Percentiles rank a stretch among this genome's conserved stretches.
These are phyloP conservation scores for Russula compacta DNA, from an alignment of 768 basidiomycete genomes.

Conservation along the genomic window DNA sequence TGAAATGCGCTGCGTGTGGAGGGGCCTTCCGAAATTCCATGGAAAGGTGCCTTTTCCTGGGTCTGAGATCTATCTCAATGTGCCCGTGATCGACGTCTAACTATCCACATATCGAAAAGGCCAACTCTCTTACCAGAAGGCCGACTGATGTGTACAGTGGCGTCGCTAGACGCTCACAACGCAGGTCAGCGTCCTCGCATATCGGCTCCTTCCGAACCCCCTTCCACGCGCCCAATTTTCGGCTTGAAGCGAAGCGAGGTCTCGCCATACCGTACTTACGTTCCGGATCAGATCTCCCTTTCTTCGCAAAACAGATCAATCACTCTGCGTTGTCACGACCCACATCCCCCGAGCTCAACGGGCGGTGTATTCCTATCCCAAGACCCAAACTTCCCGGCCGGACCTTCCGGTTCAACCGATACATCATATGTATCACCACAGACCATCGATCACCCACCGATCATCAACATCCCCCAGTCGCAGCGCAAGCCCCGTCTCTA, in stretches of 20 bases:
- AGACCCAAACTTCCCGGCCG: not conserved
- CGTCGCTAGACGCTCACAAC: not conserved
- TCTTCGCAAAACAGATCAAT: not conserved
- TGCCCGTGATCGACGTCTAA: slow-evolving; percentile 11
- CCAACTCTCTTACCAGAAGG: not conserved
- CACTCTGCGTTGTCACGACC: not conserved
- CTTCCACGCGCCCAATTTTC: not conserved
- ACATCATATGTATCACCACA: not conserved
- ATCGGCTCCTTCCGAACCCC: not conserved
- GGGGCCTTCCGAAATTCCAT: slow-evolving; percentile 7
- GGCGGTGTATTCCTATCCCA: not conserved
- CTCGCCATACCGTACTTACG: not conserved
- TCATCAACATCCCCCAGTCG: not conserved
- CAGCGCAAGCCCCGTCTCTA: too few relatives aligned
- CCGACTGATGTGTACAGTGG: not conserved
- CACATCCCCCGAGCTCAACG: not conserved
- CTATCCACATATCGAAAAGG: not conserved
- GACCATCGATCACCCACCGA: not conserved
- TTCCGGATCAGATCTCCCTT: not conserved
- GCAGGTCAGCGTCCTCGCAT: slow-evolving; percentile 15
- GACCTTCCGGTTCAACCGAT: not conserved
- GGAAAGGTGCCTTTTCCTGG: slow-evolving; percentile 8
- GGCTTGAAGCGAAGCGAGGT: not conserved
- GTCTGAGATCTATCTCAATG: slow-evolving; percentile 7
- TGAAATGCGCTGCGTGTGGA: not conserved